phyloP scores from a whole-genome alignment of 768 basidiomycete species.

The Leucocoprinus leucothites region DNA sequence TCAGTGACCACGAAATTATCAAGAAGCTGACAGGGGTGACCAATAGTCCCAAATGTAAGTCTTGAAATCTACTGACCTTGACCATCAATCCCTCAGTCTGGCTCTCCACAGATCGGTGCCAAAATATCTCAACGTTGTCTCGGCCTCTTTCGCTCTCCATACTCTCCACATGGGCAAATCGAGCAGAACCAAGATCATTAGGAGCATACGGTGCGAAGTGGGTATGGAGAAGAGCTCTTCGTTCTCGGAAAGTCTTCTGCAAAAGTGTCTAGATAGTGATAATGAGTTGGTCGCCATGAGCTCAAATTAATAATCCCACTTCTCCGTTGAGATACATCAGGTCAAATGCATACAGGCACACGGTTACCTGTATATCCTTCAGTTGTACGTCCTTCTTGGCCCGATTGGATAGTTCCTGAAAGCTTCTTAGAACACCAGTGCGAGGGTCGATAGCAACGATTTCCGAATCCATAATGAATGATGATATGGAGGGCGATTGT shows the following conservation, averaged over 20 bases:
- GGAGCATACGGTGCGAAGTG: conserved; percentile 55
- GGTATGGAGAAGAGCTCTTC: conserved; percentile 61
- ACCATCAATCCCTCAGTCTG: conserved; percentile 94
- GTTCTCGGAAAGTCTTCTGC: conserved; percentile 62
- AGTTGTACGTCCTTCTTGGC: conserved; percentile 80
- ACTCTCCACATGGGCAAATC: conserved; percentile 72
- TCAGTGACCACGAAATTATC: conserved; percentile 43
- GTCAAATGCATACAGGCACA: conserved; percentile 88
- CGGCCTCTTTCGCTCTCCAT: conserved; percentile 62
- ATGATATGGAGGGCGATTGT: conserved; percentile 36
- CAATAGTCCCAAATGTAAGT: not conserved
- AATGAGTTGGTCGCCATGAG: conserved; percentile 1
- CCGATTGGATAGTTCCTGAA: conserved; percentile 84
- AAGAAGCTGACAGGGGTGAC: conserved; percentile 46
- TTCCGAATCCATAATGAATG: conserved; percentile 84
- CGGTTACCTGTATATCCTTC: conserved; percentile 70
- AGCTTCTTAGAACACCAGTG: conserved; percentile 64
- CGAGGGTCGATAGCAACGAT: conserved; percentile 77
- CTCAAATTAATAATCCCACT: conserved; percentile 39
- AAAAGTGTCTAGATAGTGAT: conserved; percentile 55
- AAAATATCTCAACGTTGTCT: conserved; percentile 69
- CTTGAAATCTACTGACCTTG: conserved; percentile 48
- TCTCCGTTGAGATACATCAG: conserved; percentile 81
- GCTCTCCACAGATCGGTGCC: conserved; percentile 69
- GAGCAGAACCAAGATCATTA: conserved; percentile 45